phyloP scores from a whole-genome alignment of 257 asterid genomes.

The Fraxinus pennsylvanica region DNA sequence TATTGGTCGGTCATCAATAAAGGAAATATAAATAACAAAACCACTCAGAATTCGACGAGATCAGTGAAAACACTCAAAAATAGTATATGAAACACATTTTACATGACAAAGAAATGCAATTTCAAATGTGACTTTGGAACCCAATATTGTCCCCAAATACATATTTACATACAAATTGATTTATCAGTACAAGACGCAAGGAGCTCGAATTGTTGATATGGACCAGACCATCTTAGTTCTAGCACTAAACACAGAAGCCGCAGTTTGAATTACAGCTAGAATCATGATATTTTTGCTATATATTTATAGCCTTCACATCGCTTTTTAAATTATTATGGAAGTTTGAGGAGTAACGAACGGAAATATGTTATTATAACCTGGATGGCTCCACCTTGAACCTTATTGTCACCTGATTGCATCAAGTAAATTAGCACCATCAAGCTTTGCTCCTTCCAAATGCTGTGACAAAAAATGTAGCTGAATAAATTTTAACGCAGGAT shows the following conservation, averaged over 20 bases:
- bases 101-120: no score
- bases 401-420: slow-evolving; percentile 68
- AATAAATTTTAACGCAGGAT: no score
- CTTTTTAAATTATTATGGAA: neutral
- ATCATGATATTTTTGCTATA: neutral
- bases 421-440: slow-evolving; percentile 81
- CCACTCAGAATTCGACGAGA: no score
- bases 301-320: neutral
- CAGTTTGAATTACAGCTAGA: neutral
- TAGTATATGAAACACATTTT: no score
- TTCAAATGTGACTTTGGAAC: neutral
- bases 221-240: neutral
- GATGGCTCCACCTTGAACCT: slow-evolving; percentile 7
- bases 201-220: neutral
- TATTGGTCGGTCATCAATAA: no score
- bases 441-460: slow-evolving; percentile 86
- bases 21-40: no score
- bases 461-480: slow-evolving; percentile 26
- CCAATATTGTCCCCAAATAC: neutral
- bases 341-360: neutral
- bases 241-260: neutral
- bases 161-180: neutral
- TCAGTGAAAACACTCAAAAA: no score
- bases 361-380: slow-evolving; percentile 7
- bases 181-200: neutral